Percentiles rank a stretch among this genome's conserved stretches.
Evolutionary conservation across 1,284 basidiomycete species (phyloP).

Genomic region (Boletus mariae): DNA sequence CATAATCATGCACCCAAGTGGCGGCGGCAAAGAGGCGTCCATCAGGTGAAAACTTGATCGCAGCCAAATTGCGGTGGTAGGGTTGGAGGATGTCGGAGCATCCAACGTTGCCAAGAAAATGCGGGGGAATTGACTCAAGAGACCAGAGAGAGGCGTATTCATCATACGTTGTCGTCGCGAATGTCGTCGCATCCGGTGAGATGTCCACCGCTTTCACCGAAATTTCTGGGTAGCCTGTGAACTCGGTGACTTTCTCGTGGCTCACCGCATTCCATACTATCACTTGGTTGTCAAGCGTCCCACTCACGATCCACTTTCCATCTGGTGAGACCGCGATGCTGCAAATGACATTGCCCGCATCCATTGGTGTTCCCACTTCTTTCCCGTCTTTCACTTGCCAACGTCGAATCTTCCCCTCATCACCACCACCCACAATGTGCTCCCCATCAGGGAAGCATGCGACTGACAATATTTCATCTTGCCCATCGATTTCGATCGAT

Average conservation of each 20-base stretch:
- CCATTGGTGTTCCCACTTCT: not conserved
- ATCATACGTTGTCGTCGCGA: constrained; percentile 6
- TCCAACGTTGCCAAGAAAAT: not conserved
- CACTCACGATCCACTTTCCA: constrained; percentile 12
- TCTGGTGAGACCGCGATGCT: constrained; percentile 6
- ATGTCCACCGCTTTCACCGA: constrained; percentile 7
- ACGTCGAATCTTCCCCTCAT: no score
- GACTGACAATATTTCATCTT: not conserved
- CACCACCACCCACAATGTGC: not conserved
- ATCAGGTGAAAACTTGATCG: constrained; percentile 14
- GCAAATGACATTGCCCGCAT: not conserved
- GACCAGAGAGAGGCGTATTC: constrained; percentile 9
- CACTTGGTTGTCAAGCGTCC: constrained; percentile 1
- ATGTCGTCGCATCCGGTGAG: constrained; percentile 5
- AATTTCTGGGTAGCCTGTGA: not conserved
- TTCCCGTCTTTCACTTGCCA: no score
- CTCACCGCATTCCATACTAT: constrained; percentile 7
- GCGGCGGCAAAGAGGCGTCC: constrained; percentile 9
- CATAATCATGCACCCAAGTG: not conserved
- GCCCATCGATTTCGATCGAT: not conserved
- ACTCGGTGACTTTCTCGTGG: not conserved
- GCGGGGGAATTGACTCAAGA: not conserved
- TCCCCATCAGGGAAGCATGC: constrained; percentile 1
- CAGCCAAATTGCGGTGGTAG: not conserved
- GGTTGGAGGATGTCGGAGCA: not conserved